Evolutionary conservation across 305 asterid species (phyloP), one percentile per base, ranked within the genome.

Genomic region (Caryopteris hybrid): DNA sequence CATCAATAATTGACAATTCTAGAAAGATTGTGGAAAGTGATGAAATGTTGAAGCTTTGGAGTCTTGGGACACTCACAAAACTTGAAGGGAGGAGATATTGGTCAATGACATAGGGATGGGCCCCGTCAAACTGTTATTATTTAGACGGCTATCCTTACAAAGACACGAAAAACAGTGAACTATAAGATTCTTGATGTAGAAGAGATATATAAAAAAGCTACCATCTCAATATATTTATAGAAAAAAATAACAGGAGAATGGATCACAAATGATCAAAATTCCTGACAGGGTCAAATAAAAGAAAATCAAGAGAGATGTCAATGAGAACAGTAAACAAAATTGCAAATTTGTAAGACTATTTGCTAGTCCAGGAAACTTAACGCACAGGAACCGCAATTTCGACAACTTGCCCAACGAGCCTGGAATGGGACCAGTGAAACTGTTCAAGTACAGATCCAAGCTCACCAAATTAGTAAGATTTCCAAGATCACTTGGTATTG

Each of bases 401-500:
- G 87, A 84, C 71, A 92, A 83, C 83, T 78, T 92, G 74, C 98
- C 98, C 84, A 92, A 72, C 8, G 98, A 69, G 76, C 72, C 91
- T 9, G 98, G 98, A 64, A 92, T 89, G 20, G 96, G 95, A 56
- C 98, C 98, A 2, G 41, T 74, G 81, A 92, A 92, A 69, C 78
- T 79, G 86, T 92, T 92, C 85, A 89, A 69, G 86, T 92, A 92
- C 74, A 92, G 87, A 84, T 92, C 98, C 92, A 92, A 77, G 92
- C 98, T 92, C 82, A 89, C 97, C 88, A 92, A 83, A 78, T 89
- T 92, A 51, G 98, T 92, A 75, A 92, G 90, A 76, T 92, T 89
- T 31, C 98, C 98, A 68, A 92, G 92, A 75, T 88, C 95, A 52
- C 78, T 77, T 1, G 98, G 98, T 72, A 92, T 81, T 45, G 85